phyloP scores from a whole-genome alignment of 108 stramenopile genomes.

The Bacterosira constricta region DNA sequence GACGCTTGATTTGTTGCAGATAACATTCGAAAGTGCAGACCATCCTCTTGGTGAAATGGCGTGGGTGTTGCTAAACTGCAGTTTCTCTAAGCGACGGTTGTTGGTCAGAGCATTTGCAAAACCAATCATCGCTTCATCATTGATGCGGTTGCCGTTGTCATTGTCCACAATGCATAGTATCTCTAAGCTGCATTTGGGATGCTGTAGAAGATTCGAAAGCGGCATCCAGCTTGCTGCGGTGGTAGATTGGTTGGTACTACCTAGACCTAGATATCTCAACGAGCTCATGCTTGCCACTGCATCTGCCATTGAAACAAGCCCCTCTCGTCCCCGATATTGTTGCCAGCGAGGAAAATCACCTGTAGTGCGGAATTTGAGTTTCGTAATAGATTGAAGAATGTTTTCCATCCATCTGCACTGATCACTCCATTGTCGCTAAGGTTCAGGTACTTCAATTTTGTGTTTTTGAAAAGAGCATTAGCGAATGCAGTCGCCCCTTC shows the following conservation, averaged over 20 bases:
- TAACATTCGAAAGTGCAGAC: not conserved
- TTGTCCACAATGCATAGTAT: not conserved
- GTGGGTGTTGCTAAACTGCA: no score
- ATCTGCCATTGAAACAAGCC: not conserved
- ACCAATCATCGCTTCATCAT: no score
- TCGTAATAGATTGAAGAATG: not conserved
- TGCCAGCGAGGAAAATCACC: not conserved
- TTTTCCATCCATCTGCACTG: not conserved
- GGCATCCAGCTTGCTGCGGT: no score
- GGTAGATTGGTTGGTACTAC: no score
- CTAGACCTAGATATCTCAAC: not conserved
- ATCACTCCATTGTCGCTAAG: not conserved
- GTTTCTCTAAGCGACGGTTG: no score
- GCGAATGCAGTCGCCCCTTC: not conserved
- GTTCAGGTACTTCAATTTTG: not conserved
- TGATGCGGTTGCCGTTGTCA: no score
- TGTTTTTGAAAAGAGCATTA: not conserved
- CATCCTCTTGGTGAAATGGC: no score
- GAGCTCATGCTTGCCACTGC: not conserved
- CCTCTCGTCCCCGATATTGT: not conserved
- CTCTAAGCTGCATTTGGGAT: no score
- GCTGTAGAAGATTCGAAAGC: no score
- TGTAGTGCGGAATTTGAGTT: not conserved
- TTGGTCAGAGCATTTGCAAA: no score
- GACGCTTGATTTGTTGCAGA: not conserved